These are phyloP conservation scores for Arthrobotrys sinensis DNA, from an alignment of 2,329 filamentous ascomycete genomes.

Conservation along the genomic window DNA sequence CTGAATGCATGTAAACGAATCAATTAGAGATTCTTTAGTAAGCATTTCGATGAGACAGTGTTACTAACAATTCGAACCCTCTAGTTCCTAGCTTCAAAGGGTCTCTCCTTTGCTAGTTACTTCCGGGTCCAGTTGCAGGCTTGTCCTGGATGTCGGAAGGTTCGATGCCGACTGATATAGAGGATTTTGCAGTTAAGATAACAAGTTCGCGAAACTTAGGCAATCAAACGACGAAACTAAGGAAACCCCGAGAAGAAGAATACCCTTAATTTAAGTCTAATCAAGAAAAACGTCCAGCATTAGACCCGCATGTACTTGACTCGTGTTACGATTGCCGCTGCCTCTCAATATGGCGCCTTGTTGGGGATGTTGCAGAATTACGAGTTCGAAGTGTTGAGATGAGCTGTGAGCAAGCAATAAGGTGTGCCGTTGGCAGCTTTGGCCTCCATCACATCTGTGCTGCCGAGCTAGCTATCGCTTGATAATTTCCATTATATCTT, in stretches of 20 bases:
- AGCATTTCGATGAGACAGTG: background rate
- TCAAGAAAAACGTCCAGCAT: background rate
- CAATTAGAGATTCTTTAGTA: background rate
- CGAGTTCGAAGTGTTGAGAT: slow-evolving; percentile 24
- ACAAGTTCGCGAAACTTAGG: background rate
- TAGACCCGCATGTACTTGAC: background rate
- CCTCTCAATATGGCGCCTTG: slow-evolving; percentile 3
- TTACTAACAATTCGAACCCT: background rate
- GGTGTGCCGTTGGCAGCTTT: slow-evolving; percentile 19
- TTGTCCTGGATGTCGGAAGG: too few relatives aligned
- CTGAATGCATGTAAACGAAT: background rate
- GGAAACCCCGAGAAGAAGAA: background rate
- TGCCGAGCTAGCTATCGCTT: background rate
- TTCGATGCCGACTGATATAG: background rate
- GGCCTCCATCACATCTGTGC: slow-evolving; percentile 8
- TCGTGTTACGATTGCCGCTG: slow-evolving; percentile 11
- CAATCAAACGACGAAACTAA: background rate
- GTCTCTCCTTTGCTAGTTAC: background rate
- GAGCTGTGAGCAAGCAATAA: background rate
- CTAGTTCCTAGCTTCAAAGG: background rate
- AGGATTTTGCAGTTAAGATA: too few relatives aligned
- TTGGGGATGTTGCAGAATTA: slow-evolving; percentile 33
- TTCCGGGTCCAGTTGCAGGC: too few relatives aligned
- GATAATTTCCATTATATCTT: background rate
- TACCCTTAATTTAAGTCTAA: background rate